Evolutionary conservation across 83 land plant species (phyloP), one percentile per base, ranked within the genome.

Genomic region (Diphasiastrum complanatum): DNA sequence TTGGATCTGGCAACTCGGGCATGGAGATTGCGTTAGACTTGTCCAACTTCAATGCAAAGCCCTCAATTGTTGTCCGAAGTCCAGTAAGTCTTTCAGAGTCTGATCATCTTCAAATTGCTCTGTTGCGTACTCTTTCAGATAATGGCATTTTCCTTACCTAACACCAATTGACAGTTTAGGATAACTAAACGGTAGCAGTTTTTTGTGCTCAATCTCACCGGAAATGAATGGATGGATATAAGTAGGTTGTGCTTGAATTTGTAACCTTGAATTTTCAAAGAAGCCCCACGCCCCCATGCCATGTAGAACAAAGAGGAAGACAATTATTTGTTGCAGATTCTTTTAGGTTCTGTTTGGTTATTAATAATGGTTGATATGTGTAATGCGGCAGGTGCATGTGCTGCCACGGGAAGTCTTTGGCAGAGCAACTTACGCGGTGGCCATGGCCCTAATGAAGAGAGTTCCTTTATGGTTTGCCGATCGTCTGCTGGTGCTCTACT

Each of bases 21-120:
- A 86, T 86, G 91, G 91, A 86, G 47, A 59, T 86, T 46, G 66
- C 79, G 38, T 69, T 83, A 34, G 91, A 86, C 38, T 80, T 86
- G 37, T 71, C 77, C 38, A 73, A 80, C 36, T 75, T 73, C 59
- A 54, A 68, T 60, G 84, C 91, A 6, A 37, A 6, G 8, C 79
- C 90, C 6, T 69, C 82, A 11, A 75, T 86, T 73, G 91, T 83
- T 5, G 86, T 79, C 23, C 68, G 96, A 5, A 69, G 78, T 54
- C 68, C 87, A 36, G 91, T 89, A 58, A 75, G 85, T 67, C 26
- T 50, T 1, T 32, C 29, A 0, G 45, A 5, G 28, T 53, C 45
- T 33, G 0, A 57, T 23, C n/a, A 1, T 40, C 8, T 26, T 28
- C 41, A 58, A 3, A 12, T 34, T 46, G 64, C 18, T 8, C 45